Base-by-base conservation (phyloP, 2,329 filamentous ascomycete genomes). In the Microdochium bolleyi region DNA sequence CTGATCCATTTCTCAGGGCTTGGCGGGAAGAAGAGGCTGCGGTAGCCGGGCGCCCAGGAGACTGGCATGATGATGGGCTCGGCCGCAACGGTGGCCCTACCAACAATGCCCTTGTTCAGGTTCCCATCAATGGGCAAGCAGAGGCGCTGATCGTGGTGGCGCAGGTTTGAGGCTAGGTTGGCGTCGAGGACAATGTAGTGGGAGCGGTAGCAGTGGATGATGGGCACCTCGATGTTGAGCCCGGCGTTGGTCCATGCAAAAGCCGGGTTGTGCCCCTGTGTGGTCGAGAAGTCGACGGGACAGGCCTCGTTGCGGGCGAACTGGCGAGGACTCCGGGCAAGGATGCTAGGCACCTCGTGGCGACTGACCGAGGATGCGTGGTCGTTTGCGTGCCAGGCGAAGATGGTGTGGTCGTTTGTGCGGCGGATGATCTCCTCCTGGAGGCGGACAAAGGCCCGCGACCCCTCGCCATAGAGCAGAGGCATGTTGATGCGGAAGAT, bases 401-500 rank as follows among this genome's bases (percentile, higher is more conserved):
- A 48, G 14, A 48, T 27, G 44, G 44, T 24, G 21, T 48, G 44
- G 19, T 48, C 44, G 22, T 24, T 24, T 13, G 21, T 24, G 10
- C 21, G 21, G 19, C 22, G 44, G 21, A 22, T 22, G 27, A 52
- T 50, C 16, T 54, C 34, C 10, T 54, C 30, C 14, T 54, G 53
- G 7, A 54, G 49, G 2, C 49, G 49, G 3, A 24, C n/a, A 22
- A 54, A 51, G 9, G 52, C 52, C 3, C 27, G 27, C 5, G 25
- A 13, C 9, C 52, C 52, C 30, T 54, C 52, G 8, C 52, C 49
- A 24, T 54, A 54, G 9, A 54, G 22, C 13, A 54, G 44, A 10
- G 52, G 52, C 52, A 54, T 54, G 24, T 54, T 51, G 49, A 54
- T 38, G 19, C 48, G n/a, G 30, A 54, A 51, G 19, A 51, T 49